phyloP scores from a whole-genome alignment of 352 stramenopile species.

The Phytophthora sp. region DNA sequence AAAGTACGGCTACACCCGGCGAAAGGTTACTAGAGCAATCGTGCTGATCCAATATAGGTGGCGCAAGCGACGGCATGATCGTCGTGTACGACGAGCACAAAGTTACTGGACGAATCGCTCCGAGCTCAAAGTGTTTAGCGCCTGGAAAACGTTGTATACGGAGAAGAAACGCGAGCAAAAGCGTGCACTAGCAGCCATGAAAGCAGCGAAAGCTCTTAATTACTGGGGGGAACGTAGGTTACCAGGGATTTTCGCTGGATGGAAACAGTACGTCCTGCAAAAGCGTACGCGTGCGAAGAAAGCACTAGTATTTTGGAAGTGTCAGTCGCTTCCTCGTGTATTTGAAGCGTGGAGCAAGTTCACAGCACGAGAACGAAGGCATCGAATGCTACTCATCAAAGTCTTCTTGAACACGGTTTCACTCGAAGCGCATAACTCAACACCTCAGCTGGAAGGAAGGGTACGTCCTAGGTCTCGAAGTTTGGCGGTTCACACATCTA shows the following conservation, averaged over 20 bases:
- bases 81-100: slow-evolving; percentile 52
- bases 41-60: slow-evolving; percentile 69
- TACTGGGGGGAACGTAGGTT: slow-evolving; percentile 74
- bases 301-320: slow-evolving; percentile 73
- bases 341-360: slow-evolving; percentile 55
- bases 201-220: slow-evolving; percentile 55
- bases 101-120: slow-evolving; percentile 68
- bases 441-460: slow-evolving; percentile 46
- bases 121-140: slow-evolving; percentile 55
- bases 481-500: not conserved
- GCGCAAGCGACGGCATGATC: slow-evolving; percentile 51
- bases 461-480: slow-evolving; percentile 21
- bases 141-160: slow-evolving; percentile 48
- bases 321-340: slow-evolving; percentile 62
- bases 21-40: slow-evolving; percentile 40
- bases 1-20: slow-evolving; percentile 45
- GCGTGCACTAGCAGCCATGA: slow-evolving; percentile 22
- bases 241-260: slow-evolving; percentile 48
- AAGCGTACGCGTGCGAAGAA: slow-evolving; percentile 59
- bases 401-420: slow-evolving; percentile 70
- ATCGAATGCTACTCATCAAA: slow-evolving; percentile 45
- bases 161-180: slow-evolving; percentile 29
- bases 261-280: slow-evolving; percentile 42
- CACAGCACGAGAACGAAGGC: slow-evolving; percentile 29
- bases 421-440: slow-evolving; percentile 79